These are phyloP conservation scores for Globisporangium ultimum DNA, from an alignment of 352 stramenopile species.

Conservation along the genomic window DNA sequence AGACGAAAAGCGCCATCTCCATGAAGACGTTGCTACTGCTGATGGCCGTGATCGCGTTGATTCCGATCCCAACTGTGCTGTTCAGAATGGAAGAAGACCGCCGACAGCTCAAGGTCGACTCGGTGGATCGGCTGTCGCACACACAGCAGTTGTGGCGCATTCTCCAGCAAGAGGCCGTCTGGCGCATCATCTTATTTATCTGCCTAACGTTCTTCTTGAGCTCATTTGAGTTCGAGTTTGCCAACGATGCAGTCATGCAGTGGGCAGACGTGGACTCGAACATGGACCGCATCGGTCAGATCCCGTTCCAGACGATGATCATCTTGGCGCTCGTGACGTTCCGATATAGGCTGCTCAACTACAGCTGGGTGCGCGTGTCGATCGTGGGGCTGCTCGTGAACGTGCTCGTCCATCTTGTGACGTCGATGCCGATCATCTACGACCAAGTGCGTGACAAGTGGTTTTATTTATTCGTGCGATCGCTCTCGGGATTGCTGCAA, in stretches of 20 bases:
- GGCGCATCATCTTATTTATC: conserved; percentile 72
- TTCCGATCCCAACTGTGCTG: conserved; percentile 62
- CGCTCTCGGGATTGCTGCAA: conserved; percentile 37
- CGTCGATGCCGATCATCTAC: conserved; percentile 48
- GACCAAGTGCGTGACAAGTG: conserved; percentile 33
- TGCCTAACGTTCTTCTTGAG: conserved; percentile 54
- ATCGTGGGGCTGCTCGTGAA: conserved; percentile 38
- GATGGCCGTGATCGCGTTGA: conserved; percentile 57
- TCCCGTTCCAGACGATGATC: conserved; percentile 43
- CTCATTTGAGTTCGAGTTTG: conserved; percentile 67
- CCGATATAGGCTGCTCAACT: conserved; percentile 63
- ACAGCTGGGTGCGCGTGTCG: conserved; percentile 64
- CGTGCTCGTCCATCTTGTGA: conserved; percentile 29
- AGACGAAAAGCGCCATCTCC: conserved; percentile 38
- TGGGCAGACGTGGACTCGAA: conserved; percentile 47
- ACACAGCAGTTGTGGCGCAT: conserved; percentile 67
- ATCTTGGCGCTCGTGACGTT: conserved; percentile 47
- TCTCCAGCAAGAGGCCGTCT: conserved; percentile 72
- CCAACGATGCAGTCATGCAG: conserved; percentile 33
- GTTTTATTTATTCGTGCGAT: conserved; percentile 45
- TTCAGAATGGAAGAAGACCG: conserved; percentile 70
- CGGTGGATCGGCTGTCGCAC: conserved; percentile 54
- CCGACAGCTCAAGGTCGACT: conserved; percentile 70
- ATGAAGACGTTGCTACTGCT: conserved; percentile 72
- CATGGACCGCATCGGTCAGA: conserved; percentile 31